phyloP scores from a whole-genome alignment of 164 flowering plant species.

The Malania oleifera region DNA sequence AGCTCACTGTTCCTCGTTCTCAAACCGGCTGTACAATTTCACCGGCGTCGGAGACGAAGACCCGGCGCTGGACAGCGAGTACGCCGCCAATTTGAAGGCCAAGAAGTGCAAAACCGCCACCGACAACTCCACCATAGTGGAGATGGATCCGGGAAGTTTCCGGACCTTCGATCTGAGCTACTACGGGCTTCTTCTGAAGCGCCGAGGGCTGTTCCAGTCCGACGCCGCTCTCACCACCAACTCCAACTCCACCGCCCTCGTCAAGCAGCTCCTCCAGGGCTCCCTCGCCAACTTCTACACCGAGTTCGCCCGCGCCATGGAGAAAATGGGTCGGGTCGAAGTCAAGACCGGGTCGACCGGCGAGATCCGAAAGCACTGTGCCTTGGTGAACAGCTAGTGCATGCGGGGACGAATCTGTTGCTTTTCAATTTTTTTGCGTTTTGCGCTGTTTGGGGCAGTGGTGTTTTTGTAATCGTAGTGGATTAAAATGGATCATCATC shows the following conservation, averaged over 20 bases:
- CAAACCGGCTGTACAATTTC: conserved; percentile 43
- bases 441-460: too few species aligned
- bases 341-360: conserved; percentile 40
- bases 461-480: too few species aligned
- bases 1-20: conserved; percentile 34
- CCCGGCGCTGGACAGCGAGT: conserved; percentile 48
- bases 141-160: conserved; percentile 62
- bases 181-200: conserved; percentile 31
- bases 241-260: conserved; percentile 17
- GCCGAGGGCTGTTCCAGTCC: conserved; percentile 47
- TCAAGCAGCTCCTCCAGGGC: conserved; percentile 30
- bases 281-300: conserved; percentile 21
- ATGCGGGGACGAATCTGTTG: too few species aligned
- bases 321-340: conserved; percentile 40
- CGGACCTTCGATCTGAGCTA: conserved; percentile 50
- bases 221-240: conserved; percentile 43
- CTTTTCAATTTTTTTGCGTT: too few species aligned
- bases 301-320: conserved; percentile 51
- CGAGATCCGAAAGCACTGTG: conserved; percentile 34
- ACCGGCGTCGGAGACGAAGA: conserved; percentile 37
- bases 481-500: too few species aligned
- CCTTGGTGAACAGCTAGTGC: conserved; percentile 28
- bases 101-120: conserved; percentile 31
- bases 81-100: conserved; percentile 38
- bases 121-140: conserved; percentile 36